Evolutionary conservation across 768 basidiomycete genomes (phyloP).

Genomic region (Boletus barrowsii): DNA sequence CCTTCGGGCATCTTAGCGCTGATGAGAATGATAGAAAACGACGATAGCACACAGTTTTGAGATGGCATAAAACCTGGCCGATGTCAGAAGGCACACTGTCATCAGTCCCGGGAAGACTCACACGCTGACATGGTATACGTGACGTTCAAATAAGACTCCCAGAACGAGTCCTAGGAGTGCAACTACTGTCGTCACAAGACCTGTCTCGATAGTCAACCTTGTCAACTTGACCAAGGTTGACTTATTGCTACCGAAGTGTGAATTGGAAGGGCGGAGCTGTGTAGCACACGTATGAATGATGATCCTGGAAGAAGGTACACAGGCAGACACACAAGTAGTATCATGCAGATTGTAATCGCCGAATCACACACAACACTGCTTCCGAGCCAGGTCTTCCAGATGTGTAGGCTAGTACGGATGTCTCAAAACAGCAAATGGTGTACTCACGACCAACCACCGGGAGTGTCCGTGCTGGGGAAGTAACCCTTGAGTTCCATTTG

Average conservation of each 20-base stretch:
- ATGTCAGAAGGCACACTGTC: neutral
- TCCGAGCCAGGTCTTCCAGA: constrained; percentile 22
- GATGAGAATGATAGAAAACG: neutral
- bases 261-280: constrained; percentile 16
- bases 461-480: neutral
- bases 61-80: constrained; percentile 7
- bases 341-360: constrained; percentile 21
- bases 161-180: constrained; percentile 18
- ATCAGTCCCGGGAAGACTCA: constrained; percentile 2
- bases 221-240: constrained; percentile 9
- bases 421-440: neutral
- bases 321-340: constrained; percentile 6
- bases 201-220: constrained; percentile 23
- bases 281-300: neutral
- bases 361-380: constrained; percentile 18
- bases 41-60: constrained; percentile 14
- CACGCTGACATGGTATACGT: constrained; percentile 15
- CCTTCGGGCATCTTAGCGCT: neutral
- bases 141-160: neutral
- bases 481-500: neutral
- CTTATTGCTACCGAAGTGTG: neutral
- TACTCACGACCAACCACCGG: constrained; percentile 9
- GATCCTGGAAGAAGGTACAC: neutral
- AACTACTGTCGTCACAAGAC: constrained; percentile 18
- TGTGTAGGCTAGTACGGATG: neutral